phyloP scores from a whole-genome alignment of 345 rosid genomes.

The Erodium maritimum region DNA sequence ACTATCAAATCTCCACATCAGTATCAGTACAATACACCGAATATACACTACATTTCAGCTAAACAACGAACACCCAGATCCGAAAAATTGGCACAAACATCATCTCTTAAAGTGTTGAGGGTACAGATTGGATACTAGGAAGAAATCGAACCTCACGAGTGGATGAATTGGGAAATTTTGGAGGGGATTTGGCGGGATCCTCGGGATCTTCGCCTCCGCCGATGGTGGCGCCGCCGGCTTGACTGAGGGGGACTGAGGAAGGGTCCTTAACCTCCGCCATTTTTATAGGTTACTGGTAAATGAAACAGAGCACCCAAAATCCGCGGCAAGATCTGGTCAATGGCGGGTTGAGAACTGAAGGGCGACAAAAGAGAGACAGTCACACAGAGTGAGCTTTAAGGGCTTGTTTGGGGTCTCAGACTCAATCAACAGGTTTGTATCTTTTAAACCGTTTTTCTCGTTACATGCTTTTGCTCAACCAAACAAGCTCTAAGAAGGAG shows the following conservation, averaged over 20 bases:
- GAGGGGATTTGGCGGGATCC: slow-evolving; percentile 49
- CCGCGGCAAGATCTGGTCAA: not conserved
- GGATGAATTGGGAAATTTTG: slow-evolving; percentile 43
- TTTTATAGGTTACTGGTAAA: not conserved
- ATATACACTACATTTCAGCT: not conserved
- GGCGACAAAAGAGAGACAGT: not conserved
- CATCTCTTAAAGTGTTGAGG: no score
- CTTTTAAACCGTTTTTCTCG: no score
- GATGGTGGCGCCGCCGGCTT: slow-evolving; percentile 23
- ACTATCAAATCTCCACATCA: not conserved
- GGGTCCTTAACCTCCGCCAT: slow-evolving; percentile 61
- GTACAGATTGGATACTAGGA: not conserved
- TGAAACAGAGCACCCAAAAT: not conserved
- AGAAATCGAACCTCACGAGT: slow-evolving; percentile 38
- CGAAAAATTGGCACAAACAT: not conserved
- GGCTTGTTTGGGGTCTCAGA: no score
- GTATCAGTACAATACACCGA: not conserved
- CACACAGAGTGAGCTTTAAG: no score
- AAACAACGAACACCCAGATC: slow-evolving; percentile 4
- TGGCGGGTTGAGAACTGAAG: not conserved
- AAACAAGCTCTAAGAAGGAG: no score
- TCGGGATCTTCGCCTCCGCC: slow-evolving; percentile 36
- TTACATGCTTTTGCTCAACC: no score
- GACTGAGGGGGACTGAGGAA: slow-evolving; percentile 43
- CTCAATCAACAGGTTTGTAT: no score